These are phyloP conservation scores for Corylus americana DNA, from an alignment of 306 rosid genomes.

Conservation along the genomic window DNA sequence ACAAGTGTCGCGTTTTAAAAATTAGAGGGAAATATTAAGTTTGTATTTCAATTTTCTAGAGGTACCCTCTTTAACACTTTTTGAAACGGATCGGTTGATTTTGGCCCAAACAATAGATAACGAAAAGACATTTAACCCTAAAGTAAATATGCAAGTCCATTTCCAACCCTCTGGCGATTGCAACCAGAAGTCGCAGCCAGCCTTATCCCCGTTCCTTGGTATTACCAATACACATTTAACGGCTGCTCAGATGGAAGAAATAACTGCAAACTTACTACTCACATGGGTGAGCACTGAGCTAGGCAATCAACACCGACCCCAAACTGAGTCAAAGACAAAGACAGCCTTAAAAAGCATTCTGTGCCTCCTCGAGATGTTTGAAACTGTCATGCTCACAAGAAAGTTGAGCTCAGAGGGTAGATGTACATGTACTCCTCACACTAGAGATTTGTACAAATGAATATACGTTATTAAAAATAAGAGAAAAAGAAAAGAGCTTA, in stretches of 20 bases:
- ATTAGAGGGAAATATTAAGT: no score
- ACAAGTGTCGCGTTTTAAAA: no score
- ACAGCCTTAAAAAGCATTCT: background rate
- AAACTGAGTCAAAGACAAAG: background rate
- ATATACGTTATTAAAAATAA: no score
- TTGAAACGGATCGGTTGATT: no score
- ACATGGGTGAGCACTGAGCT: slow-evolving; percentile 4
- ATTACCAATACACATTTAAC: background rate
- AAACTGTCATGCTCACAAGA: slow-evolving; percentile 17
- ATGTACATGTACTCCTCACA: background rate
- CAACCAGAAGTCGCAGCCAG: background rate
- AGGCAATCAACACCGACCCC: background rate
- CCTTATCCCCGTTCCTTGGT: background rate
- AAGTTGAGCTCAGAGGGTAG: background rate
- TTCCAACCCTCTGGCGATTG: background rate
- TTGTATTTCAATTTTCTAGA: no score
- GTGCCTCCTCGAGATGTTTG: slow-evolving; percentile 9
- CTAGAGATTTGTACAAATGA: background rate
- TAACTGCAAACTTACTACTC: slow-evolving; percentile 2
- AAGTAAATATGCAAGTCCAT: background rate
- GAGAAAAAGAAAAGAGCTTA: no score
- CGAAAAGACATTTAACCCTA: no score
- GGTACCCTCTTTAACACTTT: no score
- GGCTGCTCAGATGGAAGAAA: background rate
- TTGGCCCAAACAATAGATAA: no score